These are phyloP conservation scores for Oxyria digyna DNA, from an alignment of 148 eudicot genomes.

Conservation along the genomic window DNA sequence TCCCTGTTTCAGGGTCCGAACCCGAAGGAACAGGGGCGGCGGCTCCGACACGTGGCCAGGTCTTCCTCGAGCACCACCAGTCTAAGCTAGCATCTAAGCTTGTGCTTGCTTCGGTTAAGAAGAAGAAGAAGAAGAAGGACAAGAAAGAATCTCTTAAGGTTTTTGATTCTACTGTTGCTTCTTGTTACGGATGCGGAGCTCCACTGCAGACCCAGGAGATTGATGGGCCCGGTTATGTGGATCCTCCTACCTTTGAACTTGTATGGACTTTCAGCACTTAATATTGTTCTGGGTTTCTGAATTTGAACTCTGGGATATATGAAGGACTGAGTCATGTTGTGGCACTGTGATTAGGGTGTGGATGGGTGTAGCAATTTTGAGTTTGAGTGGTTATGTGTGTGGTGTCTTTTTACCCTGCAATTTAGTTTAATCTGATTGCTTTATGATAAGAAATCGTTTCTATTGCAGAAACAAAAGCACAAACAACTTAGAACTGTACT, in stretches of 20 bases:
- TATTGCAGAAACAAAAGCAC: slow-evolving; percentile 84
- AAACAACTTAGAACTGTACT: slow-evolving; percentile 64
- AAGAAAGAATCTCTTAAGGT: slow-evolving; percentile 22
- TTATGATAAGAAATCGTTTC: neutral
- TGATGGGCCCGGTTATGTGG: slow-evolving; percentile 89
- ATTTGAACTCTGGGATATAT: neutral
- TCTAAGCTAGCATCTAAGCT: slow-evolving; percentile 31
- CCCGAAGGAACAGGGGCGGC: slow-evolving; percentile 54
- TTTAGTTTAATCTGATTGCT: neutral
- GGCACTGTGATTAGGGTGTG: neutral
- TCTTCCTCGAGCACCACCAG: slow-evolving; percentile 52
- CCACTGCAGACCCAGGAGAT: slow-evolving; percentile 58
- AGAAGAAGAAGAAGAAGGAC: slow-evolving; percentile 36
- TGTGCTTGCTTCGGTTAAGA: slow-evolving; percentile 25
- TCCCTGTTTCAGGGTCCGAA: slow-evolving; percentile 18
- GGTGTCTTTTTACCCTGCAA: neutral
- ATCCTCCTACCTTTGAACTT: slow-evolving; percentile 54
- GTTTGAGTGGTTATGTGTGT: neutral
- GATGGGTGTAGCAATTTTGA: neutral
- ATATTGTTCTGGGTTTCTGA: neutral
- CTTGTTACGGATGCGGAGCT: slow-evolving; percentile 96
- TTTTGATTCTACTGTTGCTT: slow-evolving; percentile 13
- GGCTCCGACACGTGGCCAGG: slow-evolving; percentile 60
- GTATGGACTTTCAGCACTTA: slow-evolving; percentile 22
- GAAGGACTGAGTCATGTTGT: neutral